Base-by-base conservation (phyloP, 1,284 basidiomycete genomes). In the Melampsora americana region DNA sequence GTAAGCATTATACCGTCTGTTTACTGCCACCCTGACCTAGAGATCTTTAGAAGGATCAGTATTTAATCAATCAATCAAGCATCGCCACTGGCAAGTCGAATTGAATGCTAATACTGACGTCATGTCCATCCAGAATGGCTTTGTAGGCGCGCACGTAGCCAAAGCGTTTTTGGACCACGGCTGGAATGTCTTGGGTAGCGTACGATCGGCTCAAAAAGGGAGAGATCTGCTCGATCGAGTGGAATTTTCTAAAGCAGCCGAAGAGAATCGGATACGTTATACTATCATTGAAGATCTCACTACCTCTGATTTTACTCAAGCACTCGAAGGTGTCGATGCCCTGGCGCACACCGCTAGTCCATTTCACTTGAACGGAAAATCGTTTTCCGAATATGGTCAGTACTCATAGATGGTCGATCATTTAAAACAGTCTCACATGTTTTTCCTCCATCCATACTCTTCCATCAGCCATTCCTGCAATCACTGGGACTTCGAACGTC, bases 301-400 rank as follows among this genome's bases (percentile, higher is more conserved):
- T 9, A 35, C 35, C 35, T 35, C 35, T n/a, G 88, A 87, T 1
- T 90, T 90, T 78, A 89, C 90, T 79, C 87, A 89, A 56, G 89
- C 88, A 0, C 88, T 90, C 46, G 87, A 88, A 80, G 89, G 85
- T 1, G 86, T 90, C 0, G 86, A 88, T 77, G 89, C 84, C 5
- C 87, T 91, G 42, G 84, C 83, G 46, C 88, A 89, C 81, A 87
- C 84, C 3, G 87, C 87, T 0, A 87, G 86, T 4, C 87, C 87
- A 3, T 84, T 84, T 86, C 80, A 65, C 46, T 53, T 53, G 20
- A 79, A 82, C 1, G 83, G 82, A 1, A 79, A 82, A 18, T 83
- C 85, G 56, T 85, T 86, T 5, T 77, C 84, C 66, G 85, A 85
- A 84, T 75, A 35, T 9, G 35, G 35, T 35, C 35, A 35, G 35